Base-by-base conservation (phyloP, 805 yeast genomes). In the Blastobotrys americana region DNA sequence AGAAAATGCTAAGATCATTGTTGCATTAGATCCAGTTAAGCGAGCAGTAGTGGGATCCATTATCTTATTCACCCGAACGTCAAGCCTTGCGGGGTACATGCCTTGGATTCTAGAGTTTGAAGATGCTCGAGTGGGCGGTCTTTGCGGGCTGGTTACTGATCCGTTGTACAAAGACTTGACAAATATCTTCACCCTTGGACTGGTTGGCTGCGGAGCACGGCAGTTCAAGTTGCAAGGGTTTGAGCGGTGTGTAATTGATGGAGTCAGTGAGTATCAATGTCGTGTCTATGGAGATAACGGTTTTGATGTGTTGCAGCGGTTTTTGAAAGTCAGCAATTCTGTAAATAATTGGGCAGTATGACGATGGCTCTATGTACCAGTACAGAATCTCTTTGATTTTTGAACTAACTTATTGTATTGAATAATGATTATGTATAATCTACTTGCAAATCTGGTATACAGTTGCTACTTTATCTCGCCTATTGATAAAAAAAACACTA, bases 201-300 rank as follows among this genome's bases (percentile, higher is more conserved):
- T 77, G 46, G 72, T 78, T 6, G 77, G 81, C 49, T 72, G 80
- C 42, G 78, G 72, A 4, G 70, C 75, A 13, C 69, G 77, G 4
- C 73, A 67, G 47, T 60, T 72, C 47, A 73, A 71, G 52, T 49
- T 54, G 23, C 58, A 60, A 38, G 57, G 56, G 9, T 54, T 58
- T 39, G 58, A 55, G 31, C 50, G 57, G 8, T 56, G 62, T 34
- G 57, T 58, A n/a, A 45, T 58, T 17, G 58, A 54, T 41, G 53
- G 59, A 19, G 59, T 54, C 13, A 42, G 45, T 15, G 55, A 48
- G 16, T 35, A 31, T 38, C 54, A 52, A 33, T 50, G 45, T 19
- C 43, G 39, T 18, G 44, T 50, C 20, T 55, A 50, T 27, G 43
- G 37, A 13, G 57, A 49, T 21, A 52, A 52, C 27, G 62, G 62